A percentile compares a stretch with the other conserved stretches of the same genome.
These are phyloP conservation scores for Zygotorulaspora mrakii DNA, from an alignment of 1,139 yeast genomes.

Conservation along the genomic window DNA sequence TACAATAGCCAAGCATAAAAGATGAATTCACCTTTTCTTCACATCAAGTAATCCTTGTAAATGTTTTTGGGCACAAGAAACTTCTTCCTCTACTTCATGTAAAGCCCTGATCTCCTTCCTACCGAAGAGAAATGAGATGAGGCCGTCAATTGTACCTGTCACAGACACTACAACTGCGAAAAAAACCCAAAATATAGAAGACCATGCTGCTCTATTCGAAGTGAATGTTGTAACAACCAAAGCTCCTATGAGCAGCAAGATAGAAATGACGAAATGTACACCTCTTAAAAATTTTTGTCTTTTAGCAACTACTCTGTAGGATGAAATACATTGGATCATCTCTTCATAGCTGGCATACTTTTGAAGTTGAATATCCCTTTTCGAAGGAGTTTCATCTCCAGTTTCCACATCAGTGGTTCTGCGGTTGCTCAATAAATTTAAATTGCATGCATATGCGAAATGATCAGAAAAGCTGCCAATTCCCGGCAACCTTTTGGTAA, in stretches of 20 bases:
- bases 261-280: conserved; percentile 58
- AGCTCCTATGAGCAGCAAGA: conserved; percentile 48
- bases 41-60: conserved; percentile 16
- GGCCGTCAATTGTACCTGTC: conserved; percentile 71
- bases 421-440: conserved; percentile 34
- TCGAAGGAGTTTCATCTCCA: conserved; percentile 3
- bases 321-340: conserved; percentile 50
- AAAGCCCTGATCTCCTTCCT: conserved; percentile 74
- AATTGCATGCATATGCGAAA: conserved; percentile 74
- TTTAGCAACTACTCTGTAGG: conserved; percentile 52
- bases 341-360: conserved; percentile 50
- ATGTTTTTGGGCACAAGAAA: conserved; percentile 43
- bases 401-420: conserved; percentile 8
- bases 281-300: conserved; percentile 65
- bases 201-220: conserved; percentile 51
- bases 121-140: conserved; percentile 76
- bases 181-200: conserved; percentile 55
- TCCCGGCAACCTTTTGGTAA: conserved; percentile 62
- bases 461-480: conserved; percentile 84
- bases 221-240: conserved; percentile 61
- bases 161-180: conserved; percentile 50
- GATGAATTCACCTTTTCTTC: conserved; percentile 3
- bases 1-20: conserved; percentile 1
- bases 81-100: conserved; percentile 62
- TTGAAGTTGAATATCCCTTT: conserved; percentile 23